Evolutionary conservation across 441 rosid species (phyloP).

Genomic region (Biscutella laevigata): DNA sequence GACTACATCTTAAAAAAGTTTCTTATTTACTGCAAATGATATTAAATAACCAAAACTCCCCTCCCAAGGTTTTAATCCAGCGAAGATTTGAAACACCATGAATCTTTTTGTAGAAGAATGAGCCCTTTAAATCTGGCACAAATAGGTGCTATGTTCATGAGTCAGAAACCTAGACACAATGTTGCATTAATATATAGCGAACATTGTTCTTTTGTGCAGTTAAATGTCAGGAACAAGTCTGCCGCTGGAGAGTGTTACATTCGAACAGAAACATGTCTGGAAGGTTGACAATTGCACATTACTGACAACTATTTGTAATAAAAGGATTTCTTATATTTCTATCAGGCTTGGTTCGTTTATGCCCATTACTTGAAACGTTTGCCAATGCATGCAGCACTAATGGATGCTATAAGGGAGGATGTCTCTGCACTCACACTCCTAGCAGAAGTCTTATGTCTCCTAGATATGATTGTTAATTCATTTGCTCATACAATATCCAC

Average conservation of each 20-base stretch:
- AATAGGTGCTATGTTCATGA: not conserved
- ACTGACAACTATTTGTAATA: not conserved
- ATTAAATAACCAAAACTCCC: conserved; percentile 1
- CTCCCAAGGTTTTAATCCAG: not conserved
- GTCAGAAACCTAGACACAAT: not conserved
- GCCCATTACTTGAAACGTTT: conserved; percentile 1
- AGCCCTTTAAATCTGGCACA: conserved; percentile 3
- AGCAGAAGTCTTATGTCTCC: conserved; percentile 86
- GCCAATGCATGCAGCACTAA: conserved; percentile 47
- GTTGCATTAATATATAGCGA: conserved; percentile 13
- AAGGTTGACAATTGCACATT: conserved; percentile 49
- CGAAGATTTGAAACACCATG: conserved; percentile 10
- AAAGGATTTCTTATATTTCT: not conserved
- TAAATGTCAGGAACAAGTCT: conserved; percentile 91
- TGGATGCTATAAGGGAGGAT: conserved; percentile 76
- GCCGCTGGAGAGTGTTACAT: conserved; percentile 90
- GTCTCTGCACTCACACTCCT: conserved; percentile 70
- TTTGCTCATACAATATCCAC: conserved; percentile 88
- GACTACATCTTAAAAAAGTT: not conserved
- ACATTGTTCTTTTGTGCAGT: conserved; percentile 42
- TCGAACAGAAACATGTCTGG: conserved; percentile 89
- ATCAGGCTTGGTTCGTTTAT: conserved; percentile 4
- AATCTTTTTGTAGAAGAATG: conserved; percentile 6
- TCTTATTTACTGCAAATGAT: not conserved
- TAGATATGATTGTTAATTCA: conserved; percentile 95